Conservation (phyloP, 2,329 filamentous ascomycete species). For the Xylariaceae sp. region DNA sequence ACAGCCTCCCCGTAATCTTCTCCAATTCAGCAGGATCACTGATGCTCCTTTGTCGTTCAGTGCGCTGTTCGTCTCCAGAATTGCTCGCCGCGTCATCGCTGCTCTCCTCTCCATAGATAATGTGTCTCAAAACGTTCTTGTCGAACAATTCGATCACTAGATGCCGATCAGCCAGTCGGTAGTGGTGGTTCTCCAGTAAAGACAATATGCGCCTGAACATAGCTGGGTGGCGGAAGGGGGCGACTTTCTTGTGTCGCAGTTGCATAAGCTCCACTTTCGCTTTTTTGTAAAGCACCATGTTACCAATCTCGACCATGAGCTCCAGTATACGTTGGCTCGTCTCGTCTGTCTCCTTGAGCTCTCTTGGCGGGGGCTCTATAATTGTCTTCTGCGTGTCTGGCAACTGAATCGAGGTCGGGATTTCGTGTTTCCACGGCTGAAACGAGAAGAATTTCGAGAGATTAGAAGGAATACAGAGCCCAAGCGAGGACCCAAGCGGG, state of each 20-base stretch:
- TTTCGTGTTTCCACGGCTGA: slow-evolving; percentile 51
- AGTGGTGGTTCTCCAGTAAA: slow-evolving; percentile 84
- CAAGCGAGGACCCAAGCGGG: slow-evolving; percentile 74
- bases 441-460: slow-evolving; percentile 76
- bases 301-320: slow-evolving; percentile 82
- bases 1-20: slow-evolving; percentile 10
- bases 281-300: slow-evolving; percentile 87
- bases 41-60: slow-evolving; percentile 53
- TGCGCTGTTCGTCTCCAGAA: slow-evolving; percentile 48
- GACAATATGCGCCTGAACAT: slow-evolving; percentile 84
- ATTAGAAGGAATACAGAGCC: slow-evolving; percentile 79
- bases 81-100: slow-evolving; percentile 36
- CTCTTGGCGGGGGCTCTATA: slow-evolving; percentile 41
- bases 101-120: slow-evolving; percentile 68
- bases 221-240: slow-evolving; percentile 68
- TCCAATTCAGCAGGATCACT: slow-evolving; percentile 33
- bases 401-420: slow-evolving; percentile 43
- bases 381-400: slow-evolving; percentile 51
- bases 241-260: slow-evolving; percentile 68
- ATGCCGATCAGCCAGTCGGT: slow-evolving; percentile 77
- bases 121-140: slow-evolving; percentile 76
- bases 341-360: slow-evolving; percentile 54
- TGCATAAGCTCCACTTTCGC: slow-evolving; percentile 77
- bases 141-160: slow-evolving; percentile 95
- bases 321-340: slow-evolving; percentile 76